Conservation (phyloP, 345 rosid species). For the Mangifera indica region DNA sequence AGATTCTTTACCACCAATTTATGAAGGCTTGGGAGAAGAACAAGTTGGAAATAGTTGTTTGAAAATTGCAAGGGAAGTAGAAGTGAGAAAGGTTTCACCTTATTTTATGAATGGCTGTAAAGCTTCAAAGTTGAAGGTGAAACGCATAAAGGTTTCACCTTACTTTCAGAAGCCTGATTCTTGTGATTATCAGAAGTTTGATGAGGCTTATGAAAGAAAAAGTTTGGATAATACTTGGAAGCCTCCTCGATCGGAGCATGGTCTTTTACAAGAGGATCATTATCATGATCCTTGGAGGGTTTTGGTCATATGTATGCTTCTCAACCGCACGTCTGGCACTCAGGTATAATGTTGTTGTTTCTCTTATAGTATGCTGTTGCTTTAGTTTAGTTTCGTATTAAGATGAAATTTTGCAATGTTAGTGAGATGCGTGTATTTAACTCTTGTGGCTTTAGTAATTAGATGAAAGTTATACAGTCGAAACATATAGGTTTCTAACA, state of each 20-base stretch:
- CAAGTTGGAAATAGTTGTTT: background rate
- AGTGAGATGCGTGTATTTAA: background rate
- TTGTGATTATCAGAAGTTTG: constrained; percentile 37
- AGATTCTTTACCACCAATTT: background rate
- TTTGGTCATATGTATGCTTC: constrained; percentile 70
- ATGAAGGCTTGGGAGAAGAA: background rate
- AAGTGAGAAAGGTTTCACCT: constrained; percentile 35
- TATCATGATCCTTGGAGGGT: constrained; percentile 69
- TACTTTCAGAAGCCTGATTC: constrained; percentile 34
- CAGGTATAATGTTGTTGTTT: constrained; percentile 39
- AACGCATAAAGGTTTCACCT: constrained; percentile 31
- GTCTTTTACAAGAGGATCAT: constrained; percentile 63
- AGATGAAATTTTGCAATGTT: too few relatives aligned
- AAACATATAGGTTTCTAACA: background rate
- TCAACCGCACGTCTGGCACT: constrained; percentile 55
- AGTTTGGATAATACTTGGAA: constrained; percentile 46
- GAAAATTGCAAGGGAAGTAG: background rate
- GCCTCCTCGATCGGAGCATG: constrained; percentile 49
- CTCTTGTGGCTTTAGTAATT: background rate
- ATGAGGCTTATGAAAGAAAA: constrained; percentile 59
- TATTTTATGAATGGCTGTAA: constrained; percentile 17
- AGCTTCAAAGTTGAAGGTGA: constrained; percentile 11
- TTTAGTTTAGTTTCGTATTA: background rate
- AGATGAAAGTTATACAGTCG: background rate
- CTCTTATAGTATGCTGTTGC: background rate